These are phyloP conservation scores for Rubroshorea leprosula DNA, from an alignment of 345 rosid species.

Conservation along the genomic window DNA sequence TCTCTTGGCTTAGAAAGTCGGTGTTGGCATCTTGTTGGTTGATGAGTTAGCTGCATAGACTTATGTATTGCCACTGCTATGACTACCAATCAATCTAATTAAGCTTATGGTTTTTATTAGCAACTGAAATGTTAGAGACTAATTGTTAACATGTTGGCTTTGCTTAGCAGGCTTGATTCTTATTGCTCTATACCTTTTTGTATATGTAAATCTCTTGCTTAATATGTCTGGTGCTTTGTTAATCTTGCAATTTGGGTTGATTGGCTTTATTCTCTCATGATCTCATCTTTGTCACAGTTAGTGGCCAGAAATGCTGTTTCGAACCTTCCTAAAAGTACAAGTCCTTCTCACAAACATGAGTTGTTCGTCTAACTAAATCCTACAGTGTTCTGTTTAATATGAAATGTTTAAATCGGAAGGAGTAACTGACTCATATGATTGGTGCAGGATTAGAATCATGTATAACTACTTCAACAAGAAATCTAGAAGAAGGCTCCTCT, in stretches of 20 bases:
- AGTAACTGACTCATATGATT: not conserved
- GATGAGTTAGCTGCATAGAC: too few relatives aligned
- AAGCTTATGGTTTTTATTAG: too few relatives aligned
- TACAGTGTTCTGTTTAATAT: not conserved
- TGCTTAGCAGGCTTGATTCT: too few relatives aligned
- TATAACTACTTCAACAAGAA: constrained; percentile 41
- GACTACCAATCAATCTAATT: too few relatives aligned
- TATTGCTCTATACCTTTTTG: too few relatives aligned
- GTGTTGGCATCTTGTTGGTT: too few relatives aligned
- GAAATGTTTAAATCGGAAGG: not conserved
- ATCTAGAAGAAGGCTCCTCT: constrained; percentile 56
- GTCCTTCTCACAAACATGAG: constrained; percentile 68
- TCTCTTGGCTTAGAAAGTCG: too few relatives aligned
- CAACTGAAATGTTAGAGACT: too few relatives aligned
- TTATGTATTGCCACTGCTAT: too few relatives aligned
- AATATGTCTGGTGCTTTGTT: too few relatives aligned
- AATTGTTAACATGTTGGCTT: too few relatives aligned
- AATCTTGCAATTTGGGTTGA: not conserved
- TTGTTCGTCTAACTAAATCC: not conserved
- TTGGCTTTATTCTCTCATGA: not conserved
- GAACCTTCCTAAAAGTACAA: constrained; percentile 70
- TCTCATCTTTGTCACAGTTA: constrained; percentile 40
- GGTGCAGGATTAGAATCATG: constrained; percentile 54
- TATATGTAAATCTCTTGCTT: too few relatives aligned
- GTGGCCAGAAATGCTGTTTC: constrained; percentile 74